Conservation (phyloP, 1,284 basidiomycete genomes). For the Ustanciosporium gigantosporum region DNA sequence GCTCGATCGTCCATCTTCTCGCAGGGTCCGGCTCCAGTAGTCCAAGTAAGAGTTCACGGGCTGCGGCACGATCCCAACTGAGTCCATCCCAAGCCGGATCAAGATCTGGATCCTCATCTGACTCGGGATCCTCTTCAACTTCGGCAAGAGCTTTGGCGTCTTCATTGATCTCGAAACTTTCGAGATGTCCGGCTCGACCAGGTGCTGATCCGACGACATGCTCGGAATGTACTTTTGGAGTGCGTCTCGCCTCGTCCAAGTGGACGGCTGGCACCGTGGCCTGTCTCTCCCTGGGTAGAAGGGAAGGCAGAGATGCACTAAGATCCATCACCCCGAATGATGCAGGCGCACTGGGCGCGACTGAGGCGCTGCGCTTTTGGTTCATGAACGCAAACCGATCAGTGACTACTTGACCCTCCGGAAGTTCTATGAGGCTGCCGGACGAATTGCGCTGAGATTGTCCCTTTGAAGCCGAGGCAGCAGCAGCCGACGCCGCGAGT, state of each 20-base stretch:
- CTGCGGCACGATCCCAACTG: conserved; percentile 43
- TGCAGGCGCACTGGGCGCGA: conserved; percentile 1
- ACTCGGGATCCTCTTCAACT: conserved; percentile 44
- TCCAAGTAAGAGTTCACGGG: conserved; percentile 41
- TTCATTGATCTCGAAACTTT: conserved; percentile 37
- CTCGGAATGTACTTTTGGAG: conserved; percentile 20
- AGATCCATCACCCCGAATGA: conserved; percentile 20
- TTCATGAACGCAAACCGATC: conserved; percentile 24
- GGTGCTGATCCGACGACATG: conserved; percentile 40
- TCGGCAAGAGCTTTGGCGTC: conserved; percentile 37
- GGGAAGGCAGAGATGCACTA: conserved; percentile 39
- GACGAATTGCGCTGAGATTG: conserved; percentile 1
- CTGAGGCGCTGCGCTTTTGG: conserved; percentile 9
- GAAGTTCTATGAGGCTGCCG: background rate
- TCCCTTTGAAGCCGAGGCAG: background rate
- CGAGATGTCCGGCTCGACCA: conserved; percentile 22
- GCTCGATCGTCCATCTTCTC: conserved; percentile 49
- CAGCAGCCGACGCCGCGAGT: conserved; percentile 7
- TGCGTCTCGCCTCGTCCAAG: conserved; percentile 1
- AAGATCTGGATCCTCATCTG: conserved; percentile 34
- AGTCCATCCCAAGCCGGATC: conserved; percentile 46
- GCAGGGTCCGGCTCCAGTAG: conserved; percentile 46
- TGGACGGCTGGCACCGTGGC: conserved; percentile 5
- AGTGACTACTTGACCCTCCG: background rate
- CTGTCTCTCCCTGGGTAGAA: conserved; percentile 20